phyloP scores from a whole-genome alignment of 208 protist species.

The Wallacemonas collosoma region DNA sequence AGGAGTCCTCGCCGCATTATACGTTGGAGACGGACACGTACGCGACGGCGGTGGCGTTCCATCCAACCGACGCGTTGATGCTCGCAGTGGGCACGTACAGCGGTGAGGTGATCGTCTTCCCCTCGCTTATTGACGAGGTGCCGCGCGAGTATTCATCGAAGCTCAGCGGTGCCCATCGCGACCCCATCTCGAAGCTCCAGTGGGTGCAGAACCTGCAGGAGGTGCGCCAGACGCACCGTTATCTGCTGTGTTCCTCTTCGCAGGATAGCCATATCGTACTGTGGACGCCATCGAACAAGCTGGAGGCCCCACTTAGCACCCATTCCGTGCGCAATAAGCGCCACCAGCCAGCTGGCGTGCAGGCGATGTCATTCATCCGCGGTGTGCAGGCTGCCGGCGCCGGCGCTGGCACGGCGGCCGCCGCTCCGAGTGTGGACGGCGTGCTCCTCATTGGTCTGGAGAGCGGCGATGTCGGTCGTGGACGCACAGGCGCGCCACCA shows the following conservation, averaged over 20 bases:
- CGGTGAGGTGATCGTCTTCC: conserved; percentile 81
- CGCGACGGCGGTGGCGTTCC: conserved; percentile 84
- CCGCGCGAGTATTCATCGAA: conserved; percentile 41
- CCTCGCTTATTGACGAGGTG: conserved; percentile 50
- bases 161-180: conserved; percentile 49
- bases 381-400: conserved; percentile 3
- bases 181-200: conserved; percentile 78
- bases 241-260: conserved; percentile 66
- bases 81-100: conserved; percentile 91
- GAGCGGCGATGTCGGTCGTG: conserved; percentile 86
- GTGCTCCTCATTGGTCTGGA: conserved; percentile 81
- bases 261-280: conserved; percentile 80
- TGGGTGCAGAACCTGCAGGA: conserved; percentile 80
- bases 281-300: conserved; percentile 76
- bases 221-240: conserved; percentile 52
- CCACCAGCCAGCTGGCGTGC: conserved; percentile 58
- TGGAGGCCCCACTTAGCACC: conserved; percentile 53
- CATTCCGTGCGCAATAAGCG: conserved; percentile 64
- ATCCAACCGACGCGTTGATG: conserved; percentile 71
- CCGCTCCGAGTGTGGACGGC: conserved; percentile 54
- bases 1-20: conserved; percentile 66
- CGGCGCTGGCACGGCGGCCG: conserved; percentile 6
- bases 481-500: conserved; percentile 33
- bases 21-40: conserved; percentile 79
- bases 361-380: conserved; percentile 49